Evolutionary conservation across 2,329 filamentous ascomycete species (phyloP).

Genomic region (Basipetospora chlamydospora): DNA sequence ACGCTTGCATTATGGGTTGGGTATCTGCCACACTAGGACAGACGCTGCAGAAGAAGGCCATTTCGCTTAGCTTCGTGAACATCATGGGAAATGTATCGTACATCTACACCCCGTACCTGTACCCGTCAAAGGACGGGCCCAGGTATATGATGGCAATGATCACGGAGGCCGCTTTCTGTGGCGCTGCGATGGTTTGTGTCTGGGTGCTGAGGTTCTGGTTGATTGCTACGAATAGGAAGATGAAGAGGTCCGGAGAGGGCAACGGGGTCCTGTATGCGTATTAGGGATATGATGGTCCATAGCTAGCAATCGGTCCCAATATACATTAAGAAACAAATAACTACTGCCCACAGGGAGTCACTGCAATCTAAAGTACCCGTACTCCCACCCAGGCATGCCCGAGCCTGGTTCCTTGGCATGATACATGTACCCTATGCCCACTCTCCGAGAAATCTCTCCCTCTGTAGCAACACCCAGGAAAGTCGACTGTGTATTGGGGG

Average conservation of each 20-base stretch:
- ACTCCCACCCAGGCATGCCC: slow-evolving; percentile 2
- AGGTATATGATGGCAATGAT: slow-evolving; percentile 26
- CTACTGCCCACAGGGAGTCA: no score
- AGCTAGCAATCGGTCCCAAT: no score
- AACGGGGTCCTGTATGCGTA: slow-evolving; percentile 13
- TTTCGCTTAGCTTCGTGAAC: slow-evolving; percentile 26
- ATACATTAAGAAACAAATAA: no score
- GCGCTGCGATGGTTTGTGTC: slow-evolving; percentile 13
- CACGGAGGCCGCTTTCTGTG: slow-evolving; percentile 13
- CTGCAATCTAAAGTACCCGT: slow-evolving; percentile 4
- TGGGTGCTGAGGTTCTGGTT: slow-evolving; percentile 15
- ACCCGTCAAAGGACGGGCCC: slow-evolving; percentile 23
- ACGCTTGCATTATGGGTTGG: slow-evolving; percentile 28
- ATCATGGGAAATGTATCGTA: slow-evolving; percentile 27
- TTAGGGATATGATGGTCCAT: no score
- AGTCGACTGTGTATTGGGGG: slow-evolving; percentile 4
- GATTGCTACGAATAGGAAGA: slow-evolving; percentile 12
- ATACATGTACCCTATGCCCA: slow-evolving; percentile 5
- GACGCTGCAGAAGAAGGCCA: slow-evolving; percentile 28
- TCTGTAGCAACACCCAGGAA: slow-evolving; percentile 5
- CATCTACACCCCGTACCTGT: slow-evolving; percentile 31
- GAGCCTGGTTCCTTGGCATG: not conserved
- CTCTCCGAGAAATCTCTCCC: slow-evolving; percentile 3
- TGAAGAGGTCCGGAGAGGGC: slow-evolving; percentile 8
- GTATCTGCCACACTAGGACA: slow-evolving; percentile 24